Evolutionary conservation across 169 alveolate genomes (phyloP).

Genomic region (Eimeria maxima): DNA sequence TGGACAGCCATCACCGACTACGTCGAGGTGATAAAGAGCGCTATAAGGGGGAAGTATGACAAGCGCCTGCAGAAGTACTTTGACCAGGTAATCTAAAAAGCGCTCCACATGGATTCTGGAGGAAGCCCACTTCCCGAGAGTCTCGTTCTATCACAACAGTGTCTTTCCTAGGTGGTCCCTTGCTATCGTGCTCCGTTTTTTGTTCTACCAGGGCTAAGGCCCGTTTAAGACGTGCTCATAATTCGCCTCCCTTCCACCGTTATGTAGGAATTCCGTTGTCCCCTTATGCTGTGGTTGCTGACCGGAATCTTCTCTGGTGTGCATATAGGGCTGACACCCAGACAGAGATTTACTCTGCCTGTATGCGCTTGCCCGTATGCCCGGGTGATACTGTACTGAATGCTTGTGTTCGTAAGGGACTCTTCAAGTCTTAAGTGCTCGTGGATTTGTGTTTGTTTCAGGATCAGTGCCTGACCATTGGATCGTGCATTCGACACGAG

Average conservation of each 20-base stretch:
- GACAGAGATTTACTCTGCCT: not conserved
- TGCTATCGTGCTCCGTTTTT: too few relatives aligned
- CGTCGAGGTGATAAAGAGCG: constrained; percentile 97
- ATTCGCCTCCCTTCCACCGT: not conserved
- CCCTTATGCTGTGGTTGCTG: not conserved
- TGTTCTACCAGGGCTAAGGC: too few relatives aligned
- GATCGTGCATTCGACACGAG: constrained; percentile 86
- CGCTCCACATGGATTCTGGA: not conserved
- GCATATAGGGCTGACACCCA: not conserved
- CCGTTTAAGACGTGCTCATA: too few relatives aligned
- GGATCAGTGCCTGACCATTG: constrained; percentile 72
- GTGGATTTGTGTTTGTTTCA: not conserved
- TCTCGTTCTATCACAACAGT: not conserved
- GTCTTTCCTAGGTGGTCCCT: too few relatives aligned
- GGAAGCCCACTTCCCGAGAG: not conserved
- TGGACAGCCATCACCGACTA: constrained; percentile 99
- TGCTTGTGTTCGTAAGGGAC: not conserved
- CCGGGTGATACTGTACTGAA: not conserved
- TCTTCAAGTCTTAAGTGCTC: not conserved
- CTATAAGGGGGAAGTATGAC: constrained; percentile 97
- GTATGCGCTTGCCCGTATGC: not conserved
- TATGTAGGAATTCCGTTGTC: not conserved
- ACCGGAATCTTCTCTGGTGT: not conserved
- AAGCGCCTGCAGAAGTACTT: constrained; percentile 91
- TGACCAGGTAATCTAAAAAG: constrained; percentile 79